Base-by-base conservation (phyloP, 2,329 filamentous ascomycete species). In the Teratosphaeria viscida region DNA sequence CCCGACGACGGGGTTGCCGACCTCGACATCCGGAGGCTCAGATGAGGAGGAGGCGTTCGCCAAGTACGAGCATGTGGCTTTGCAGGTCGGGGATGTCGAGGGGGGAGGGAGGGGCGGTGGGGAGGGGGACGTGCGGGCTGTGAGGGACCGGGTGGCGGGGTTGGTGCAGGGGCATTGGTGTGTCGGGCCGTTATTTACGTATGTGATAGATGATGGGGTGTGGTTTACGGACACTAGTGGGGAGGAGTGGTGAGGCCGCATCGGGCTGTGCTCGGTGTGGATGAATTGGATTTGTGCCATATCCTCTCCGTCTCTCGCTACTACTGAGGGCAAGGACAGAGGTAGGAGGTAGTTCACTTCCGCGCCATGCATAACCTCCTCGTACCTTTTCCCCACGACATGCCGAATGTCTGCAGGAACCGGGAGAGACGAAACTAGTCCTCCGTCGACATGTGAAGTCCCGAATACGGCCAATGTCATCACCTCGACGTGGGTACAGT, bases 181-280 rank as follows among this genome's bases (percentile, higher is more conserved):
- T 58, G 63, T 65, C 39, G 57, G 57, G 52, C 62, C 63, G 2
- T 37, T 65, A 4, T 64, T 65, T 58, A 69, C 63, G 52, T 70
- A 69, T 58, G 59, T 63, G 55, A 67, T 71, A 65, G 69, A 71
- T 58, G 69, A 71, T 37, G 57, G 19, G 19, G 19, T 67, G 2
- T 71, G 69, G 69, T 66, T 71, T 61, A 71, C 69, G 5, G 69
- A 71, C 58, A 71, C 69, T 32, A 68, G 65, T 57, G 68, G 69
- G 56, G 69, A 71, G 58, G 69, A 70, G 52, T 70, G 62, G 74
- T 74, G 61, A 66, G 11, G 16, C 1, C 5, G 11, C 6, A 39
- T 39, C 11, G 5, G 37, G 11, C 16, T 39, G 37, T 39, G 11
- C 37, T 23, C 23, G 23, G 23, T 23, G 23, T 23, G 23, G 23